These are phyloP conservation scores for Sugiyamaella smithiae DNA, from an alignment of 805 yeast genomes.

Conservation along the genomic window DNA sequence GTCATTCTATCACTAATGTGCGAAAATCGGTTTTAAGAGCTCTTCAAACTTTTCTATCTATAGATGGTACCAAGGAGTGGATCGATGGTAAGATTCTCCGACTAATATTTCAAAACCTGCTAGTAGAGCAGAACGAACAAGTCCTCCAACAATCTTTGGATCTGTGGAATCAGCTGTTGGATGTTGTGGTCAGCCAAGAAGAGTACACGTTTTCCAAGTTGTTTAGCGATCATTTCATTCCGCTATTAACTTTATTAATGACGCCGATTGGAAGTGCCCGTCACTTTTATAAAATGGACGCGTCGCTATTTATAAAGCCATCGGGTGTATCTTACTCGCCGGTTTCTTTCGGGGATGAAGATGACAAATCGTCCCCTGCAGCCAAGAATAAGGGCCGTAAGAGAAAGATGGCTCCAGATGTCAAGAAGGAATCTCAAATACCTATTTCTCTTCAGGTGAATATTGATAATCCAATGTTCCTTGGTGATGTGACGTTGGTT, in stretches of 20 bases:
- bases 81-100: conserved; percentile 70
- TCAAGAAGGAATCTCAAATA: conserved; percentile 17
- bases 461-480: conserved; percentile 88
- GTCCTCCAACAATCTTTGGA: conserved; percentile 61
- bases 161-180: conserved; percentile 58
- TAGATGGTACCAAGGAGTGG: conserved; percentile 61
- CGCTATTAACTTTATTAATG: conserved; percentile 66
- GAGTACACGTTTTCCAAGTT: conserved; percentile 44
- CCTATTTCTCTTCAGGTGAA: conserved; percentile 47
- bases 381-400: conserved; percentile 21
- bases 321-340: conserved; percentile 52
- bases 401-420: conserved; percentile 22
- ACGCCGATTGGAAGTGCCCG: conserved; percentile 96
- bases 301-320: conserved; percentile 71
- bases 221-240: conserved; percentile 55
- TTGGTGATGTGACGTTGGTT: conserved; percentile 85
- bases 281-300: conserved; percentile 79
- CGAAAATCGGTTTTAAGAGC: conserved; percentile 85
- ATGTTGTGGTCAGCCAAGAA: conserved; percentile 32
- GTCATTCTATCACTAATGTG: conserved; percentile 91
- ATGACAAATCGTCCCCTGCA: conserved; percentile 5
- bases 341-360: conserved; percentile 28
- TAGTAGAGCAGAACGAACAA: conserved; percentile 82
- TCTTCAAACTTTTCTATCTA: conserved; percentile 64
- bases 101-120: conserved; percentile 77